phyloP scores from a whole-genome alignment of 1,139 yeast species.

The Yamadazyma oceani region DNA sequence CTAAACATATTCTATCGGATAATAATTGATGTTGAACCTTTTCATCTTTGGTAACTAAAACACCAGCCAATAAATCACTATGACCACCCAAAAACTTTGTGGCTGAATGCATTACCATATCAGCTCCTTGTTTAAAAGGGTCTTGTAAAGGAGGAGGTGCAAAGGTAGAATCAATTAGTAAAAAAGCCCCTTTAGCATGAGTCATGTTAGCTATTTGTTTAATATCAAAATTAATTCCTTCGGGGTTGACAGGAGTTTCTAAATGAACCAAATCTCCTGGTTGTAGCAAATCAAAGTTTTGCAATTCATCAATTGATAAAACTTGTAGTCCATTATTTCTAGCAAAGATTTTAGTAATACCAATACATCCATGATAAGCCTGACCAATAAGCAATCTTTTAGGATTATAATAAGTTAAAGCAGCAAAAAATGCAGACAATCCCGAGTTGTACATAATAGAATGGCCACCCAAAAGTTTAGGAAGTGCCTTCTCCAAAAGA shows the following conservation, averaged over 20 bases:
- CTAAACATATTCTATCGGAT: conserved; percentile 65
- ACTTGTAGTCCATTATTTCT: conserved; percentile 60
- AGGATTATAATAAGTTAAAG: conserved; percentile 71
- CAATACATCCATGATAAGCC: conserved; percentile 84
- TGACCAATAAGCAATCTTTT: conserved; percentile 72
- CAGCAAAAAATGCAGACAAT: conserved; percentile 75
- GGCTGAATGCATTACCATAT: conserved; percentile 83
- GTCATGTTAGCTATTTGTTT: conserved; percentile 62
- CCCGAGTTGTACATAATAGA: conserved; percentile 77
- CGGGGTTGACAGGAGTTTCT: conserved; percentile 89
- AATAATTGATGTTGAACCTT: conserved; percentile 46
- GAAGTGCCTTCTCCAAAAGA: conserved; percentile 67
- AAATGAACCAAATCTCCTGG: conserved; percentile 78
- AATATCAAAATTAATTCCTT: conserved; percentile 69
- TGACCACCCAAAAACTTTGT: conserved; percentile 94
- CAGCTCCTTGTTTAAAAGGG: conserved; percentile 80
- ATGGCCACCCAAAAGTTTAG: conserved; percentile 54
- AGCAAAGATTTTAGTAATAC: conserved; percentile 60
- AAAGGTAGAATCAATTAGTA: conserved; percentile 82
- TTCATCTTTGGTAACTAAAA: conserved; percentile 60
- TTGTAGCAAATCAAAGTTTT: conserved; percentile 48
- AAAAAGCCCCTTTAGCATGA: conserved; percentile 65
- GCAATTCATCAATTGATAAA: conserved; percentile 38
- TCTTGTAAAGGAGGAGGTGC: conserved; percentile 91
- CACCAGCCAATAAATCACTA: conserved; percentile 86